phyloP scores from a whole-genome alignment of 495 filamentous ascomycete species.

The Aspergillus sparsus region DNA sequence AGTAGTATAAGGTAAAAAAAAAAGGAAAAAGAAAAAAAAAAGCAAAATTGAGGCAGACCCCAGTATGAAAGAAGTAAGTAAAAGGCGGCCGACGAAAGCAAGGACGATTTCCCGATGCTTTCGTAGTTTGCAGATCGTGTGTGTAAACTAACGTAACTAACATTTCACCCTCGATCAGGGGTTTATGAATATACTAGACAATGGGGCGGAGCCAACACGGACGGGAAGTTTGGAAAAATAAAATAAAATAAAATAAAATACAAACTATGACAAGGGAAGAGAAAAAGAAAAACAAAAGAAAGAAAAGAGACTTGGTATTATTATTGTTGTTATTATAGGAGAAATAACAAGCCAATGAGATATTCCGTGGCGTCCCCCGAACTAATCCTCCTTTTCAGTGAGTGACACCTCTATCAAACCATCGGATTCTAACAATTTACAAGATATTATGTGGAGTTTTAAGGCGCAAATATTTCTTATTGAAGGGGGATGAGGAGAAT shows the following conservation, averaged over 20 bases:
- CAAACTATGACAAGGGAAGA: neutral
- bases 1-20: conserved; percentile 2
- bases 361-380: neutral
- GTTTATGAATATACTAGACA: conserved; percentile 15
- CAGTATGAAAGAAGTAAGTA: conserved; percentile 4
- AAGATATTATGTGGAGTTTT: too few relatives aligned
- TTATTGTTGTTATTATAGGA: neutral
- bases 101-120: conserved; percentile 6
- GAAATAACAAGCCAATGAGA: conserved; percentile 5
- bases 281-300: neutral
- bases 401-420: neutral
- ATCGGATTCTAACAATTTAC: too few relatives aligned
- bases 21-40: conserved; percentile 9
- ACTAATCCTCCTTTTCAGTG: neutral
- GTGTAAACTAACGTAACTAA: conserved; percentile 1
- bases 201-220: conserved; percentile 19
- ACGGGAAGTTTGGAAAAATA: conserved; percentile 12
- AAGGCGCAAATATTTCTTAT: neutral
- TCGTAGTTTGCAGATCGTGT: conserved; percentile 23
- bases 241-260: conserved; percentile 6
- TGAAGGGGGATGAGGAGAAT: neutral
- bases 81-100: neutral
- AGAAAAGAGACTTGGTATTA: neutral
- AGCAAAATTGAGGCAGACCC: conserved; percentile 2
- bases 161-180: conserved; percentile 22